A percentile compares a stretch with the other conserved stretches of the same genome.
Evolutionary conservation across 805 yeast species (phyloP).

Genomic region (Wickerhamomyces kurtzmanii): DNA sequence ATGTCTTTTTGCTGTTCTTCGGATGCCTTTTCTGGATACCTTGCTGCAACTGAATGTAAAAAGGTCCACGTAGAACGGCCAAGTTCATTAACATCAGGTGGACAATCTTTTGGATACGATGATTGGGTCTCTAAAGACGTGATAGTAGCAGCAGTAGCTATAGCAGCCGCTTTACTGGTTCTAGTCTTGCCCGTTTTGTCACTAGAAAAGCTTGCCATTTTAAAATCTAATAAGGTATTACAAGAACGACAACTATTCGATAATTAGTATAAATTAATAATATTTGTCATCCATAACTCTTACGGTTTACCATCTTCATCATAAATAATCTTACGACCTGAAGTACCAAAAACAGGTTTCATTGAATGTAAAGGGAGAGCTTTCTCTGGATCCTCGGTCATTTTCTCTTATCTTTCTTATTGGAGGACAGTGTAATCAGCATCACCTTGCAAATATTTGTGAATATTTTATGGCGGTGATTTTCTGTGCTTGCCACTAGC

Average conservation of each 20-base stretch:
- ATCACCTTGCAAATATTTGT: no score
- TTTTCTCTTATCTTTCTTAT: no score
- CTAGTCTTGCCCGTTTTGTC: conserved; percentile 7
- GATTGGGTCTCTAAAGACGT: conserved; percentile 5
- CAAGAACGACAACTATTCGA: conserved; percentile 64
- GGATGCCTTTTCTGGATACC: conserved; percentile 67
- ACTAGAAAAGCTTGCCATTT: conserved; percentile 40
- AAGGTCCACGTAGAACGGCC: conserved; percentile 92
- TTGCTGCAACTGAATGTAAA: conserved; percentile 83
- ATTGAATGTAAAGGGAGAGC: no score
- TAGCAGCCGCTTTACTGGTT: conserved; percentile 7
- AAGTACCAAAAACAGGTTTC: conserved; percentile 40
- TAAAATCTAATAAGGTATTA: conserved; percentile 73
- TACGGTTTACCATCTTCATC: conserved; percentile 94
- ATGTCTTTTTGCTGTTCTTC: conserved; percentile 58
- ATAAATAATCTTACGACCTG: conserved; percentile 62
- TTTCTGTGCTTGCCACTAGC: no score
- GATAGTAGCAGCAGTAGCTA: conserved; percentile 8
- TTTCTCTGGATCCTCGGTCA: no score
- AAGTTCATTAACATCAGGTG: conserved; percentile 75
- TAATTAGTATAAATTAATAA: conserved; percentile 1
- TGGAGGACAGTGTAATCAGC: no score
- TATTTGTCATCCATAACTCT: conserved; percentile 21
- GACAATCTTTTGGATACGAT: conserved; percentile 43
- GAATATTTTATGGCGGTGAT: no score